Evolutionary conservation across 2,329 filamentous ascomycete genomes (phyloP).

Genomic region (Colletotrichum echinochloae): DNA sequence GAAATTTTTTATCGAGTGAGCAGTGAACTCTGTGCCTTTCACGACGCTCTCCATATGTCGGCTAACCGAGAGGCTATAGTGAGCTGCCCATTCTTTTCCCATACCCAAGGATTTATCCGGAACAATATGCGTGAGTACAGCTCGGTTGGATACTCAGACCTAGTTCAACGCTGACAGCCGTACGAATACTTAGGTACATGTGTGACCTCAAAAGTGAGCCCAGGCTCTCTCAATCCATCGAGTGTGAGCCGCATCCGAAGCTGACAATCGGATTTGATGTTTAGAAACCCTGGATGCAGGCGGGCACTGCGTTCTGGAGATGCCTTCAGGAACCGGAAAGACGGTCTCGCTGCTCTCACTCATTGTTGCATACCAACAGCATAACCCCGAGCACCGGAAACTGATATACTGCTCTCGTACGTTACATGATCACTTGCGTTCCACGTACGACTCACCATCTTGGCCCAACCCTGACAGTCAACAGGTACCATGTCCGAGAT

Average conservation of each 20-base stretch:
- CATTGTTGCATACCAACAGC: conserved; percentile 96
- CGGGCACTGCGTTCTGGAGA: conserved; percentile 96
- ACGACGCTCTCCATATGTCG: background rate
- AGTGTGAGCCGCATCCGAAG: background rate
- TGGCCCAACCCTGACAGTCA: background rate
- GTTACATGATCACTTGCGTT: conserved; percentile 21
- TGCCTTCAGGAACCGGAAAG: conserved; percentile 99
- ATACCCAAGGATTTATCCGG: conserved; percentile 70
- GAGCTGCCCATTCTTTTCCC: conserved; percentile 69
- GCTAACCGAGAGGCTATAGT: conserved; percentile 48
- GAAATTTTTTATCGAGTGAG: conserved; percentile 43
- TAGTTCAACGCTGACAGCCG: conserved; percentile 20
- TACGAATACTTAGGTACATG: conserved; percentile 60
- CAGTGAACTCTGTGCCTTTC: background rate
- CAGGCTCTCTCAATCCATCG: background rate
- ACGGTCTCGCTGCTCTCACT: conserved; percentile 94
- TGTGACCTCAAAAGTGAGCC: conserved; percentile 66
- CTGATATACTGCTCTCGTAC: conserved; percentile 96
- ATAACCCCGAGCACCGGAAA: conserved; percentile 92
- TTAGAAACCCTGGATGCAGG: conserved; percentile 86
- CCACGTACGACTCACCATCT: background rate
- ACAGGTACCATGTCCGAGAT: conserved; percentile 97
- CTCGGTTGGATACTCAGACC: conserved; percentile 14
- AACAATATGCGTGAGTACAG: conserved; percentile 67
- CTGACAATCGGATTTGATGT: background rate